Conservation (phyloP, 768 basidiomycete genomes). For the Tephrocybe sp. region DNA sequence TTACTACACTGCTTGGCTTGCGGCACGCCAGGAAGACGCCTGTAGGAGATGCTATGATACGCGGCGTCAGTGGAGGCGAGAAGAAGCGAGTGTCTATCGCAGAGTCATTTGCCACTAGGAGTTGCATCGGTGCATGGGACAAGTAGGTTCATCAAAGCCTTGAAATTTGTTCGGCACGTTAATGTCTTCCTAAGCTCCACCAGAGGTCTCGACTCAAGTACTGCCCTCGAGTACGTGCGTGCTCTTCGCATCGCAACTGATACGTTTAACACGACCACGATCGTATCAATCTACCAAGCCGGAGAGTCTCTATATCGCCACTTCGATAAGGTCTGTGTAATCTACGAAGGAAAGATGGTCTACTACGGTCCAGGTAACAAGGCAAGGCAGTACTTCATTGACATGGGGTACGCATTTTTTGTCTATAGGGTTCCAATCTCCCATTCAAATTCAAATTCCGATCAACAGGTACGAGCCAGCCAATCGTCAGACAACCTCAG, state of each 20-base stretch:
- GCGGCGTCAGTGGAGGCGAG: conserved; percentile 58
- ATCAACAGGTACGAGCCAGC: conserved; percentile 51
- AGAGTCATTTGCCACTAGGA: conserved; percentile 59
- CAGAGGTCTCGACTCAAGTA: conserved; percentile 64
- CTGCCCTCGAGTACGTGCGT: conserved; percentile 71
- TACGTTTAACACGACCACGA: conserved; percentile 49
- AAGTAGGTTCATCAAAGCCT: conserved; percentile 12
- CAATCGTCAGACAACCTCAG: conserved; percentile 63
- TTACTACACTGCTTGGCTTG: conserved; percentile 75
- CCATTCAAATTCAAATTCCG: not conserved
- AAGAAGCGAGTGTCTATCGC: conserved; percentile 61
- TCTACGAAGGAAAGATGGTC: conserved; percentile 72
- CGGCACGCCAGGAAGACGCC: conserved; percentile 64
- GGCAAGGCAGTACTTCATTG: conserved; percentile 72
- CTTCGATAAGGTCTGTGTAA: conserved; percentile 82
- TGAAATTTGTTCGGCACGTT: not conserved
- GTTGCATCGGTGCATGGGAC: conserved; percentile 46
- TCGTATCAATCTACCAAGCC: conserved; percentile 87
- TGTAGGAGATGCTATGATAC: conserved; percentile 64
- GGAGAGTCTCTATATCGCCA: conserved; percentile 62
- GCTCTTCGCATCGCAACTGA: conserved; percentile 68
- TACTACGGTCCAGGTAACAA: conserved; percentile 70
- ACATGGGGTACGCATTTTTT: conserved; percentile 40
- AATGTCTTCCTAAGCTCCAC: conserved; percentile 48
- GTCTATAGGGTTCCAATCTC: not conserved